A percentile compares a stretch with the other conserved stretches of the same genome.
phyloP scores from a whole-genome alignment of 75 land plant genomes.

The Chamaecyparis obtusa region DNA sequence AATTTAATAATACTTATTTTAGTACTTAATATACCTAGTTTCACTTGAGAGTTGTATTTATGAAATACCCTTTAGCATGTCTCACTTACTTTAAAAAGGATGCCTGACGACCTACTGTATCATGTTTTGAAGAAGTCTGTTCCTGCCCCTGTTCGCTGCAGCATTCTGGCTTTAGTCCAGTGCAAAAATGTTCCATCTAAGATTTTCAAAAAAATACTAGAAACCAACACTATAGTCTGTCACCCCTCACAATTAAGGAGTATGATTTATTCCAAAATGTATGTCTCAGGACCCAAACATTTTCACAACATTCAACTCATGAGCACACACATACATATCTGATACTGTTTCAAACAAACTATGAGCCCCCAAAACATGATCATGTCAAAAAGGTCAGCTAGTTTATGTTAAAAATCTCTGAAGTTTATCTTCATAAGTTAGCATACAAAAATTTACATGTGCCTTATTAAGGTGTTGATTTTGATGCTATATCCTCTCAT shows the following conservation, averaged over 20 bases:
- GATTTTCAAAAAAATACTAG: not conserved
- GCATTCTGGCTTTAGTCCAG: not conserved
- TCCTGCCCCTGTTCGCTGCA: slow-evolving; percentile 20
- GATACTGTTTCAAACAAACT: not conserved
- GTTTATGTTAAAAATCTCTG: not conserved
- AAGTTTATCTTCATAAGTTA: not conserved
- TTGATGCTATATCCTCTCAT: not conserved
- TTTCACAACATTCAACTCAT: not conserved
- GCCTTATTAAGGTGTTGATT: not conserved
- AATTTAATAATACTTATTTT: not conserved
- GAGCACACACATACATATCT: not conserved
- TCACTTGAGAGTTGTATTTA: not conserved
- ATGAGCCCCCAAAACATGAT: not conserved
- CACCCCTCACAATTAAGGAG: not conserved
- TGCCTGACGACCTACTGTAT: slow-evolving; percentile 18
- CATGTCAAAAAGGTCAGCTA: not conserved
- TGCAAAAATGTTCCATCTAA: not conserved
- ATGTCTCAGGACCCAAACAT: not conserved
- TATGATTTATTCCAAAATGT: not conserved
- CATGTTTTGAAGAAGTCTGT: not conserved
- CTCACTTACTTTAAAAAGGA: slow-evolving; percentile 18
- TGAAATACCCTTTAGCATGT: not conserved
- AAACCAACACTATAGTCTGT: not conserved
- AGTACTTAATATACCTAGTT: not conserved
- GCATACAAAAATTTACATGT: not conserved